Base-by-base conservation (phyloP, 129 eudicot species). In the Centrapalus pauciflorus region DNA sequence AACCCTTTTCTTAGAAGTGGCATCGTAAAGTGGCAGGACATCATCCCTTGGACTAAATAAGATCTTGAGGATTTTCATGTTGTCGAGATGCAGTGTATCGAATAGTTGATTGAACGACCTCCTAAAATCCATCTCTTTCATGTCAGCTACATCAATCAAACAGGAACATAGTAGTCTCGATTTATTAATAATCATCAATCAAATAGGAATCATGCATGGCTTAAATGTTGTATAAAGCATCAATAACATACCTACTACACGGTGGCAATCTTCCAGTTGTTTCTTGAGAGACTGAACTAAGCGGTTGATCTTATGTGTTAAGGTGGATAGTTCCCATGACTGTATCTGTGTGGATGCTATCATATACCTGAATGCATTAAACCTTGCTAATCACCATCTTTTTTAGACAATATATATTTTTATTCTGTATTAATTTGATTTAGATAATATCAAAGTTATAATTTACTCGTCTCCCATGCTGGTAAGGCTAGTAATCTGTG, bases 401-500 rank as follows among this genome's bases (percentile, higher is more conserved):
- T 24, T 45, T 55, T 21, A 66, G 50, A 8, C 32, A 35, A 66
- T 29, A 55, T 21, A 46, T 3, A 52, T 28, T 52, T 38, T 4
- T 4, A 11, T 37, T 14, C n/a, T n/a, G n/a, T n/a, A n/a, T n/a
- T n/a, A 43, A 28, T 14, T 34, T 4, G 27, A 16, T 4, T 46
- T 61, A 35, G 57, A 60, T 26, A 55, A 7, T 45, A 48, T 64
- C 7, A 14, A 77, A 50, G 23, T 40, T 51, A 25, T 83, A n/a
- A 41, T 9, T 52, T 90, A 88, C 91, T 92, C 98, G 21, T 80
- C 82, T 33, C 89, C 87, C 77, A 79, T 79, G 85, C 83, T 84
- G 64, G 83, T 76, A 37, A 92, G 86, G 76, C 80, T 81, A 9
- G 80, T 61, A 64, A 94, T 76, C 21, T 80, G 82, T 35, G 95